phyloP scores from a whole-genome alignment of 306 rosid genomes.

The Pachyrhizus erosus region DNA sequence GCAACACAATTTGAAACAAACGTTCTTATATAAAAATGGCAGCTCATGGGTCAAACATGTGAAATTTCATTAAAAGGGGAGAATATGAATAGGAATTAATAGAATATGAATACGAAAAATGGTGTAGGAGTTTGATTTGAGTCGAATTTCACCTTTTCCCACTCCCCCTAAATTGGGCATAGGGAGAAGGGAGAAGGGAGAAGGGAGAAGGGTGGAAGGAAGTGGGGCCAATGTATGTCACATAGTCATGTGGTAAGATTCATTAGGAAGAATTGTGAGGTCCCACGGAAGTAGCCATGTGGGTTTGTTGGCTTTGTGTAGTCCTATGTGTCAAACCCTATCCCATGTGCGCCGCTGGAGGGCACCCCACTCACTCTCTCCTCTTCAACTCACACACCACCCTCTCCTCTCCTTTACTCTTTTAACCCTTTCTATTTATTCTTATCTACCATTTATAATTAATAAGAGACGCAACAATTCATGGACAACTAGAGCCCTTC shows the following conservation, averaged over 20 bases:
- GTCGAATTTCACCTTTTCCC: background rate
- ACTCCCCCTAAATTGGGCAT: background rate
- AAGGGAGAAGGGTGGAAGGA: background rate
- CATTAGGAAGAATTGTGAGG: conserved; percentile 49
- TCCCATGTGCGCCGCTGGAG: conserved; percentile 84
- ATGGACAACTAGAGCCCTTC: background rate
- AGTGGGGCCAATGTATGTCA: conserved; percentile 48
- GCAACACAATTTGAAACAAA: too few species aligned
- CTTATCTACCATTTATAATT: background rate
- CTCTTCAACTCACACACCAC: background rate
- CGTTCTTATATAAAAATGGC: conserved; percentile 19
- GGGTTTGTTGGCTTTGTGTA: conserved; percentile 70
- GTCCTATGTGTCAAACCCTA: conserved; percentile 70
- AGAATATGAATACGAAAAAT: background rate
- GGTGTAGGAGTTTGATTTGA: background rate
- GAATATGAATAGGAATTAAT: conserved; percentile 5
- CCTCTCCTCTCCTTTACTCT: background rate
- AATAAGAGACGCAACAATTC: background rate
- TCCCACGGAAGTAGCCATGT: conserved; percentile 63
- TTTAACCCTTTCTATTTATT: conserved; percentile 6
- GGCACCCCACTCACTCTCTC: conserved; percentile 65
- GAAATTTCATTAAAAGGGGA: conserved; percentile 16
- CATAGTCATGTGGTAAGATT: conserved; percentile 64
- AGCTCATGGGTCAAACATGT: conserved; percentile 18
- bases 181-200: background rate